phyloP scores from a whole-genome alignment of 2,329 filamentous ascomycete genomes.

The Amauroascus niger region DNA sequence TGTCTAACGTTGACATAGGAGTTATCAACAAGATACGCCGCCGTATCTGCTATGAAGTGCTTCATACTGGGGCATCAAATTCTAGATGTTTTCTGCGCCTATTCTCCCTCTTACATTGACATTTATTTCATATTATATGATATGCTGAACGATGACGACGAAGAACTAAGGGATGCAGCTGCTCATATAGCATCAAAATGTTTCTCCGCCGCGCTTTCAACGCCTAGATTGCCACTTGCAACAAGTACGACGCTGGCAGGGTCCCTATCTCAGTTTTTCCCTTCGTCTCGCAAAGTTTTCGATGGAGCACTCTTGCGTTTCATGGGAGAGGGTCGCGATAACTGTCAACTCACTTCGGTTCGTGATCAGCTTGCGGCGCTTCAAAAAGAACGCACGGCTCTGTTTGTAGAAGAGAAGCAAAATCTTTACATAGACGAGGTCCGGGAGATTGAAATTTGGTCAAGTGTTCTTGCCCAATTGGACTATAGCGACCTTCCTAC shows the following conservation, averaged over 20 bases:
- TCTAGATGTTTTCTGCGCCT: conserved; percentile 18
- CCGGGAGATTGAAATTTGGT: conserved; percentile 63
- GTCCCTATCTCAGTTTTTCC: conserved; percentile 31
- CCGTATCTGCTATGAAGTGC: conserved; percentile 27
- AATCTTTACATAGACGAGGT: conserved; percentile 87
- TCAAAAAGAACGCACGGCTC: conserved; percentile 34
- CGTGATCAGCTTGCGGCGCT: conserved; percentile 27
- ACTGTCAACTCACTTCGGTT: conserved; percentile 22
- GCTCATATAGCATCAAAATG: conserved; percentile 34
- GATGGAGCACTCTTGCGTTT: conserved; percentile 33
- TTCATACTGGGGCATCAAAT: conserved; percentile 38
- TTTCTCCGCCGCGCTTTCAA: conserved; percentile 21
- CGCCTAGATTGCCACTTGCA: conserved; percentile 37
- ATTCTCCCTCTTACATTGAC: conserved; percentile 39
- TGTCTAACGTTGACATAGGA: conserved; percentile 23
- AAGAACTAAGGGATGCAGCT: conserved; percentile 66
- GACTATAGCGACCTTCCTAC: conserved; percentile 19
- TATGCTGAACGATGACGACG: conserved; percentile 78
- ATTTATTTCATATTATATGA: conserved; percentile 62
- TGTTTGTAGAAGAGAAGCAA: conserved; percentile 85
- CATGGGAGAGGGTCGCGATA: conserved; percentile 25
- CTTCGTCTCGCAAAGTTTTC: conserved; percentile 26
- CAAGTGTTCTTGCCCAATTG: conserved; percentile 38
- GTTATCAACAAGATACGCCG: conserved; percentile 34
- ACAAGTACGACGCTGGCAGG: conserved; percentile 36